Percentiles rank a stretch among this genome's conserved stretches.
Evolutionary conservation across 768 basidiomycete genomes (phyloP).

Genomic region (Amanita muscaria): DNA sequence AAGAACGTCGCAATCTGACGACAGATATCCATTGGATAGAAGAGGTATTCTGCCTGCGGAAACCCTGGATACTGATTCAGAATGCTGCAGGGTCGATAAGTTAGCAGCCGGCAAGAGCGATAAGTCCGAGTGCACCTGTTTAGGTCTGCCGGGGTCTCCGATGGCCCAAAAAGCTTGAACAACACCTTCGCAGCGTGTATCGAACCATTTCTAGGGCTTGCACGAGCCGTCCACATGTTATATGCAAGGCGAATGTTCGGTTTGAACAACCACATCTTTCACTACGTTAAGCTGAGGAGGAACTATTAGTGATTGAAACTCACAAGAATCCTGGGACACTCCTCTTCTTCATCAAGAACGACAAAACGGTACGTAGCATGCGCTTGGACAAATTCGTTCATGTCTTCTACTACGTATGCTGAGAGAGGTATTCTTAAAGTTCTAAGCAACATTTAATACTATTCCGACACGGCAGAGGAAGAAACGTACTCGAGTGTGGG

Average conservation of each 20-base stretch:
- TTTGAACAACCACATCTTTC: conserved; percentile 91
- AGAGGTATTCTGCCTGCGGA: conserved; percentile 80
- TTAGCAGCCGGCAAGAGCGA: neutral
- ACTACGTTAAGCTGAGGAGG: neutral
- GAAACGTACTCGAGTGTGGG: conserved; percentile 53
- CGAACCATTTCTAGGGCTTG: conserved; percentile 53
- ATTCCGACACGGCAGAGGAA: conserved; percentile 2
- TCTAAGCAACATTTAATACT: conserved; percentile 16
- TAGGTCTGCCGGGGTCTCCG: conserved; percentile 41
- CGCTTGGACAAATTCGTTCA: conserved; percentile 85
- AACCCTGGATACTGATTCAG: conserved; percentile 71
- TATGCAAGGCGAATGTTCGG: conserved; percentile 79
- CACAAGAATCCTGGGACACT: conserved; percentile 71
- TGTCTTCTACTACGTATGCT: conserved; percentile 86
- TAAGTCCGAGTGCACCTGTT: conserved; percentile 34
- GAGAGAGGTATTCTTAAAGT: conserved; percentile 55
- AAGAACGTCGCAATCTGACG: conserved; percentile 59
- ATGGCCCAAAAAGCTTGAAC: conserved; percentile 68
- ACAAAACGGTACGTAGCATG: conserved; percentile 93
- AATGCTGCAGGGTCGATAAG: conserved; percentile 29
- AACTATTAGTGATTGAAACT: conserved; percentile 18
- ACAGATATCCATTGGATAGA: conserved; percentile 76
- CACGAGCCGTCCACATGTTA: conserved; percentile 41
- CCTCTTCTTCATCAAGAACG: conserved; percentile 80
- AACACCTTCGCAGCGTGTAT: conserved; percentile 76